Evolutionary conservation across 169 alveolate genomes (phyloP), one percentile per base, ranked within the genome.

Genomic region (Amoebophrya sp.): DNA sequence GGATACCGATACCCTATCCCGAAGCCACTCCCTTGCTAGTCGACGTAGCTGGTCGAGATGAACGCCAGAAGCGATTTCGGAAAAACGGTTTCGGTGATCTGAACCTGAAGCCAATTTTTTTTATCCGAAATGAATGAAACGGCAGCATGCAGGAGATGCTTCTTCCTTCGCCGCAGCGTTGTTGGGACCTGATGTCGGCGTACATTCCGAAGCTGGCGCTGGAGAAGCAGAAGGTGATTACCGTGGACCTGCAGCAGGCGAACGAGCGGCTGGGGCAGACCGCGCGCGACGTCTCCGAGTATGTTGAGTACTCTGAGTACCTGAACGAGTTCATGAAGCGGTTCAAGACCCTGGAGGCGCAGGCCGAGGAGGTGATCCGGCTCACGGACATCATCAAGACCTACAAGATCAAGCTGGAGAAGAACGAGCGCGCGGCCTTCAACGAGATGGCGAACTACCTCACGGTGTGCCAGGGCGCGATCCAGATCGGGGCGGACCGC

Each of bases 151-250:
- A 58, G 34, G 78, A 58, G 78, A 58, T 58, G 78, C 88, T 91
- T 2, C 45, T 88, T 69, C 93, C 93, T 0, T 91, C 93, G 0
- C 93, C 90, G 88, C 58, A 89, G 48, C n/a, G 92, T 0, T 88
- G 90, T 29, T 40, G 40, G 78, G 69, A 89, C 5, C 34, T 90
- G 42, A 10, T 92, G 38, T 69, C 89, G 31, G 90, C 42, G 58
- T 92, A 92, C 89, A 87, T 93, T 40, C 95, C 95, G 0, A 89
- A 91, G 87, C 91, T 89, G 67, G 93, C 93, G 40, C 58, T 91
- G 93, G 42, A 88, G 4, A 40, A 90, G 78, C 89, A 89, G 16
- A 50, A 88, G 31, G 92, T 88, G 91, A 48, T 70, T 1, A 78
- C 67, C 34, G n/a, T 42, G 69, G 91, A 90, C 45, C 67, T 92